Conservation (phyloP, 768 basidiomycete genomes). For the Floccularia luteovirens region DNA sequence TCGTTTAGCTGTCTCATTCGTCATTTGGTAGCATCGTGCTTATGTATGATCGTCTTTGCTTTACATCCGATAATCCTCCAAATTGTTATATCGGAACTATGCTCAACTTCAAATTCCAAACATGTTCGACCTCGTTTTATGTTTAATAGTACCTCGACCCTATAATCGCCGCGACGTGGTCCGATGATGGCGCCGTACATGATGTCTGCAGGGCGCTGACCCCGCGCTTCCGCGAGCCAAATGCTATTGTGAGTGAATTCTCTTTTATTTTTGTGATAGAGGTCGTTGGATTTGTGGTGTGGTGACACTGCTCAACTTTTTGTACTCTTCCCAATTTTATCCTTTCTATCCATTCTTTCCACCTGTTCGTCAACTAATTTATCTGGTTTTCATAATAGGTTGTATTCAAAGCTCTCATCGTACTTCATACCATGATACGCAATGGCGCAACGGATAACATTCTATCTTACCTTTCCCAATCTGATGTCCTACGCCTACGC, state of each 20-base stretch:
- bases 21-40: no score
- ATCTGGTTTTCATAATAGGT: slow-evolving; percentile 41
- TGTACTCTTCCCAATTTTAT: no score
- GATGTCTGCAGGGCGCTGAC: slow-evolving; percentile 90
- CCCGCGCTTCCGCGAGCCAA: slow-evolving; percentile 84
- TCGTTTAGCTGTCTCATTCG: slow-evolving; percentile 5
- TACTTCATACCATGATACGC: slow-evolving; percentile 93
- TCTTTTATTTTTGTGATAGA: no score
- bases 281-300: no score
- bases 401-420: slow-evolving; percentile 96
- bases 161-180: slow-evolving; percentile 95
- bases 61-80: no score
- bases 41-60: no score
- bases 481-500: slow-evolving; percentile 73
- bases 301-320: no score
- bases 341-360: not conserved
- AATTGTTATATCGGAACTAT: no score
- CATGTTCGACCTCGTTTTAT: slow-evolving; percentile 2
- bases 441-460: slow-evolving; percentile 96
- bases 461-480: slow-evolving; percentile 71
- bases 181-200: slow-evolving; percentile 86
- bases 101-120: no score
- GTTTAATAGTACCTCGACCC: slow-evolving; percentile 82
- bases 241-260: slow-evolving; percentile 88
- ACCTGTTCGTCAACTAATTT: slow-evolving; percentile 1